A percentile compares a stretch with the other conserved stretches of the same genome.
Conservation (phyloP, 2,329 filamentous ascomycete species). For the Arthrobotrys iridis region DNA sequence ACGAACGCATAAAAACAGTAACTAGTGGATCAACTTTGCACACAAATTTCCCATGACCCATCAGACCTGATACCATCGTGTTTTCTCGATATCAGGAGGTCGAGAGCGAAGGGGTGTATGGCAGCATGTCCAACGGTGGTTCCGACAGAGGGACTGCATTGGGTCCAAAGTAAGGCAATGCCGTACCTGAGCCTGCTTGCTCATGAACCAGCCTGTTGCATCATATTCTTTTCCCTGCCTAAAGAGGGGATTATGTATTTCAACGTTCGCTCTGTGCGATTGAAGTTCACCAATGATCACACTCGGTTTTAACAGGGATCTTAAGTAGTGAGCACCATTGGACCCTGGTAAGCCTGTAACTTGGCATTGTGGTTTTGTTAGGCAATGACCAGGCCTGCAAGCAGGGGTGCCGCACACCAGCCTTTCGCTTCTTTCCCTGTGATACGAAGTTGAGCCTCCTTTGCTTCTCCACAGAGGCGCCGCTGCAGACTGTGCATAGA, state of each 20-base stretch:
- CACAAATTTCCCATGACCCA: slow-evolving; percentile 27
- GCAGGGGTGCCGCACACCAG: slow-evolving; percentile 8
- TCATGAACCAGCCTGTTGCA: slow-evolving; percentile 31
- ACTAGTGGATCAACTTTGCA: slow-evolving; percentile 37
- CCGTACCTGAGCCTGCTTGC: slow-evolving; percentile 37
- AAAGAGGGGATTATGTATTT: slow-evolving; percentile 11
- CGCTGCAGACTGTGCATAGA: slow-evolving; percentile 32
- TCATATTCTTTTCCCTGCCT: slow-evolving; percentile 33
- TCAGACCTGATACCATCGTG: slow-evolving; percentile 28
- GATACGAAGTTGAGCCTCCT: slow-evolving; percentile 49
- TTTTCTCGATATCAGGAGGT: slow-evolving; percentile 35
- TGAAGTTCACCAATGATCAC: slow-evolving; percentile 17
- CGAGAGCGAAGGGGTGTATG: slow-evolving; percentile 32
- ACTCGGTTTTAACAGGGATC: slow-evolving; percentile 22
- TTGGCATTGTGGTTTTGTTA: slow-evolving; percentile 22
- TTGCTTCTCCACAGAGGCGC: slow-evolving; percentile 22
- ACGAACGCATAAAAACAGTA: slow-evolving; percentile 22
- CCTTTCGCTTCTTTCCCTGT: slow-evolving; percentile 32
- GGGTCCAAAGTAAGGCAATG: slow-evolving; percentile 20
- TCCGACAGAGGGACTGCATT: slow-evolving; percentile 34
- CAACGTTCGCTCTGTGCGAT: slow-evolving; percentile 54
- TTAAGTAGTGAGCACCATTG: slow-evolving; percentile 23
- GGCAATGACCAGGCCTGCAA: slow-evolving; percentile 1
- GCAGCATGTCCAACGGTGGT: slow-evolving; percentile 20
- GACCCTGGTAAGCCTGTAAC: slow-evolving; percentile 4